Evolutionary conservation across 2,329 filamentous ascomycete species (phyloP).

Genomic region (Reticulascus tulasneorum): DNA sequence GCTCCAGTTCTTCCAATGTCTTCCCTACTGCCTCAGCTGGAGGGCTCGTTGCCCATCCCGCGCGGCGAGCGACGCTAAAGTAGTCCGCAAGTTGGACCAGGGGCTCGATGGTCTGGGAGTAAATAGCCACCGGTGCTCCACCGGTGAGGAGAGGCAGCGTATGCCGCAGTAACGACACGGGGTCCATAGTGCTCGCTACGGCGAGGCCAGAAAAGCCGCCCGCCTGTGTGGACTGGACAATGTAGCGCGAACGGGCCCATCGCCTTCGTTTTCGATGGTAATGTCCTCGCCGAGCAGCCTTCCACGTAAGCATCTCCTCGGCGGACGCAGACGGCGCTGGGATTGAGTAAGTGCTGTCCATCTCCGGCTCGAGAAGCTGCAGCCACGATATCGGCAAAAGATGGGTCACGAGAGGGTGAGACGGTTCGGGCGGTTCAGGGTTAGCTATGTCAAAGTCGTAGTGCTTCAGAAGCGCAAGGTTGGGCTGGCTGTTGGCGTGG

Average conservation of each 20-base stretch:
- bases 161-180: slow-evolving; percentile 68
- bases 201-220: slow-evolving; percentile 82
- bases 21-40: slow-evolving; percentile 42
- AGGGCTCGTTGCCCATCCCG: slow-evolving; percentile 63
- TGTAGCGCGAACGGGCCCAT: slow-evolving; percentile 67
- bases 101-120: slow-evolving; percentile 76
- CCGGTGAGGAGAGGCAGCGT: slow-evolving; percentile 76
- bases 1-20: slow-evolving; percentile 46
- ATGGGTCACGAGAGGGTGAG: slow-evolving; percentile 78
- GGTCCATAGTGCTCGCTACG: slow-evolving; percentile 79
- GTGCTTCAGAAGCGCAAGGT: slow-evolving; percentile 82
- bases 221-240: slow-evolving; percentile 69
- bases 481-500: slow-evolving; percentile 80
- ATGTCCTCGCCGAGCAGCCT: slow-evolving; percentile 75
- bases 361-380: slow-evolving; percentile 73
- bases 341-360: slow-evolving; percentile 69
- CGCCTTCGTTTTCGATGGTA: slow-evolving; percentile 87
- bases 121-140: slow-evolving; percentile 81
- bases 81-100: slow-evolving; percentile 74
- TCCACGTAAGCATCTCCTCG: slow-evolving; percentile 64
- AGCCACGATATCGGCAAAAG: slow-evolving; percentile 88
- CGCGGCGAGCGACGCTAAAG: slow-evolving; percentile 75
- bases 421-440: slow-evolving; percentile 49
- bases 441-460: slow-evolving; percentile 76
- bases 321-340: slow-evolving; percentile 58